Base-by-base conservation (phyloP, 2,329 filamentous ascomycete genomes). In the Neoscytalidium dimidiatum region DNA sequence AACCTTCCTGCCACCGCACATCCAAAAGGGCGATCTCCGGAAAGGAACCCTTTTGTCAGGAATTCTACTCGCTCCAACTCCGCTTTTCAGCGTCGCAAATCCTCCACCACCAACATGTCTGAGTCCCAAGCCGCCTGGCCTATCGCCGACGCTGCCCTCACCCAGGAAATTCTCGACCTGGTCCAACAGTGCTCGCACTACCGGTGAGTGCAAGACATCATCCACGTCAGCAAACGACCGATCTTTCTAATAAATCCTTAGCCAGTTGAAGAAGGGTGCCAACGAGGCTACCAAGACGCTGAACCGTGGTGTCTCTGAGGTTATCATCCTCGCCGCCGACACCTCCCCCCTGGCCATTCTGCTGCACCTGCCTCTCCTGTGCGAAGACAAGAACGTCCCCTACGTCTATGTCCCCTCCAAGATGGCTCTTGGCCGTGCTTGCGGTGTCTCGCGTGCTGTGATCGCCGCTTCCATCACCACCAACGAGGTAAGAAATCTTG, bases 401-500 rank as follows among this genome's bases (percentile, higher is more conserved):
- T 88, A 92, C 80, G 85, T 92, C 73, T 91, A 88, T 75, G 86
- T 92, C 49, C 89, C 88, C 31, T 94, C 87, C 80, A 96, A 96
- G 87, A 90, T 92, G 73, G 91, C 92, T 63, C 88, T 97, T 56
- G 93, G 93, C 72, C 87, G 94, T 70, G 94, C 94, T 56, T 95
- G 92, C 76, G 94, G 94, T 85, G 94, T 97, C 68, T 90, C 86
- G 75, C 87, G 94, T 66, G 85, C 92, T 64, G 94, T 98, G 67
- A 97, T 98, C 73, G 90, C 92, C 44, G 89, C 88, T 68, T 89
- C 86, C 74, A 96, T 98, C 81, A 97, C 92, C 71, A 93, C 90
- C 65, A 80, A 80, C 71, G 77, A 79, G 66, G 77, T 75, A 35
- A 28, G 48, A 6, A n/a, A 19, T 23, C n/a, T 29, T 62, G 19